A percentile compares a stretch with the other conserved stretches of the same genome.
Conservation (phyloP, 1,284 basidiomycete genomes). For the Trichosporon ovoides region DNA sequence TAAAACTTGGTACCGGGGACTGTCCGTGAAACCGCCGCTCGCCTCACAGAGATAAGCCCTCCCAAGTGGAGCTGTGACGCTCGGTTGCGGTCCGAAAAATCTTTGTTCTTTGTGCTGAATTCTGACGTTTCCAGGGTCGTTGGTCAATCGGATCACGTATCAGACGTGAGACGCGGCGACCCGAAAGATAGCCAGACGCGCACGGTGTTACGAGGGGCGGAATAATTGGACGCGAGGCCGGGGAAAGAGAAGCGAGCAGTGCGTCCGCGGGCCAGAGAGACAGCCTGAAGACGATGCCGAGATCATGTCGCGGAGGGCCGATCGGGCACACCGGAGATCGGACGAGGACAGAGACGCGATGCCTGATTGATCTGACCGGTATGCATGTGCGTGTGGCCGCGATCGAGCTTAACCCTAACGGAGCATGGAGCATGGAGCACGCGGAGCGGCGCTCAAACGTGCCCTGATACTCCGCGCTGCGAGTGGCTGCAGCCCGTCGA, state of each 20-base stretch:
- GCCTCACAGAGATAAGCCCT: no score
- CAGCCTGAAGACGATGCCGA: no score
- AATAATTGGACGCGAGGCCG: not conserved
- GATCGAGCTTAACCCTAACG: not conserved
- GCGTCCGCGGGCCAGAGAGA: no score
- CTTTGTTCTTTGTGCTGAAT: no score
- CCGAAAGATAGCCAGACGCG: not conserved
- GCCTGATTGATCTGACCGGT: not conserved
- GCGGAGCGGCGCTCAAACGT: not conserved
- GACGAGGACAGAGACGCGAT: not conserved
- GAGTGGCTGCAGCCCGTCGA: no score
- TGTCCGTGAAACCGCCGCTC: not conserved
- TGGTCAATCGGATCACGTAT: slow-evolving; percentile 67
- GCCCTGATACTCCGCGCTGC: not conserved
- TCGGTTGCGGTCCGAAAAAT: no score
- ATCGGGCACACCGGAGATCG: no score
- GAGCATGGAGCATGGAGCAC: not conserved
- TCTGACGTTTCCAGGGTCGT: slow-evolving; percentile 55
- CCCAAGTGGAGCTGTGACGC: no score
- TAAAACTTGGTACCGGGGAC: not conserved
- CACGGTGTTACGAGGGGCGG: not conserved
- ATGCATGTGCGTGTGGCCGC: not conserved
- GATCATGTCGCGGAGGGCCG: no score
- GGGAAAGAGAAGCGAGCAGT: not conserved
- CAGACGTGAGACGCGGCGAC: not conserved